Evolutionary conservation across 148 eudicot genomes (phyloP), one percentile per base, ranked within the genome.

Genomic region (Cornus kousa): DNA sequence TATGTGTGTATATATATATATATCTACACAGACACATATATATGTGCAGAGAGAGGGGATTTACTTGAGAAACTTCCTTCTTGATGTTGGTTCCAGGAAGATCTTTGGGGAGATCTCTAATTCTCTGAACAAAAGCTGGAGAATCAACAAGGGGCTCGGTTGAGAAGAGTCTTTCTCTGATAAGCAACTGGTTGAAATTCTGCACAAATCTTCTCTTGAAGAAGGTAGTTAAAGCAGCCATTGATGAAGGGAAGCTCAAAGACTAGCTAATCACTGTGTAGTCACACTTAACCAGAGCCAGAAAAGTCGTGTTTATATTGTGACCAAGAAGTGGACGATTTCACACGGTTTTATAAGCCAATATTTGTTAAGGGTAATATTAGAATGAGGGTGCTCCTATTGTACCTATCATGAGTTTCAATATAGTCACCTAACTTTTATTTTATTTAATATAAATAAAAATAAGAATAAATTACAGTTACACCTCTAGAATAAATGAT

Each of bases 61-160:
- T 24, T 67, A 84, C 79, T 82, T 94, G 91, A 69, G 97, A 87
- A 50, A 89, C 98, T 79, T 94, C 87, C 8, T 74, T 76, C 88
- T 85, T 91, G 89, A 94, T 91, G 74, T 84, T 79, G 12, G 98
- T 92, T 16, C 87, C 87, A 66, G 87, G 89, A 53, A 88, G 87
- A 83, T 80, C 66, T 70, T 80, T 74, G 72, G 89, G 94, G 66
- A 90, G 88, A 86, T 87, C 90, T 77, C 87, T 86, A 39, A 83
- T 53, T 77, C 87, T 84, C 62, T 82, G 87, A 74, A 55, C 85
- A 84, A 87, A 86, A 17, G 91, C 81, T 22, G 81, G 55, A 9
- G 85, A 74, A 77, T 85, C 90, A 22, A 71, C 77, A 33, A 80
- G 20, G 16, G 86, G 74, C 67, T 85, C 65, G 17, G 82, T 22